These are phyloP conservation scores for Saksenaea oblongispora DNA, from an alignment of 371 early-diverging fungal genomes.

Conservation along the genomic window DNA sequence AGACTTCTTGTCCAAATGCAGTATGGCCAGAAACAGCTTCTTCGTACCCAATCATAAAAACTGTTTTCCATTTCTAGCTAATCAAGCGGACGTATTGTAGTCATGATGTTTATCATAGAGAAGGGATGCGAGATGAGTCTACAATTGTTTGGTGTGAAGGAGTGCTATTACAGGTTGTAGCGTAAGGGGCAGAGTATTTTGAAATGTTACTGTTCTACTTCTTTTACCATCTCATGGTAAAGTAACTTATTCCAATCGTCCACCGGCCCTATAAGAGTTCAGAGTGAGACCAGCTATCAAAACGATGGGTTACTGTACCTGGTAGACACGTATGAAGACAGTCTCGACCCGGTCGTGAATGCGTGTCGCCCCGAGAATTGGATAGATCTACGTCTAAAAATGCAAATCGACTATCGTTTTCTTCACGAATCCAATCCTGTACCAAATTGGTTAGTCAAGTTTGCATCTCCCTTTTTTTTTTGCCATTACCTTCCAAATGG, in stretches of 20 bases:
- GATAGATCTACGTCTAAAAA: conserved; percentile 35
- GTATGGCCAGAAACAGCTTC: too few relatives aligned
- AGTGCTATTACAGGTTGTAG: too few relatives aligned
- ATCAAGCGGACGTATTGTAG: too few relatives aligned
- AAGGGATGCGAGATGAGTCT: too few relatives aligned
- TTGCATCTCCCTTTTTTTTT: background rate
- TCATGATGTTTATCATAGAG: too few relatives aligned
- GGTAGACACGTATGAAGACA: conserved; percentile 51
- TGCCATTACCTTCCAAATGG: conserved; percentile 34
- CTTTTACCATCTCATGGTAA: conserved; percentile 30
- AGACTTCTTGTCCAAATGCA: too few relatives aligned
- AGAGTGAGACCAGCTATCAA: background rate
- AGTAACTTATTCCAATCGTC: conserved; percentile 51
- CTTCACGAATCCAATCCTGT: conserved; percentile 23
- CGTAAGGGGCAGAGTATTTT: too few relatives aligned
- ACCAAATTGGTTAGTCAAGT: background rate
- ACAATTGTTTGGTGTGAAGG: too few relatives aligned
- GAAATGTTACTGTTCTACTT: too few relatives aligned
- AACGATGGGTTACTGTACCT: conserved; percentile 16
- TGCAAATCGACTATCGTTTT: conserved; percentile 28
- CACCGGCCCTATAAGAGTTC: conserved; percentile 28
- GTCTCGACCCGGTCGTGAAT: conserved; percentile 46
- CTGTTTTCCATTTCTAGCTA: too few relatives aligned
- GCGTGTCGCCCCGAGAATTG: conserved; percentile 48
- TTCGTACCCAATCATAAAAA: too few relatives aligned